phyloP scores from a whole-genome alignment of 371 early-diverging fungal species.

The Apophysomyces elegans region DNA sequence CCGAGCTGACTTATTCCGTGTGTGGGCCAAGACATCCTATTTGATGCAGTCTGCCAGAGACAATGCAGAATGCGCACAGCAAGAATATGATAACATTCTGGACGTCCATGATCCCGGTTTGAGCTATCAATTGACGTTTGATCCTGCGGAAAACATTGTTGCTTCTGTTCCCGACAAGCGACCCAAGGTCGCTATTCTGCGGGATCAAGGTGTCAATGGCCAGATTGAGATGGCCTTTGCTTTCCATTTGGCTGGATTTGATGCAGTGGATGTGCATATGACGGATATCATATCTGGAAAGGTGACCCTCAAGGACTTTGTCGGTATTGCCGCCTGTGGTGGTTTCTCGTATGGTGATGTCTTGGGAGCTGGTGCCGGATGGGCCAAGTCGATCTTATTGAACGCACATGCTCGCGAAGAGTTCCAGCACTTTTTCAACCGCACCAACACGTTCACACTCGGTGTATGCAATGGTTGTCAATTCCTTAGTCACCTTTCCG shows the following conservation, averaged over 20 bases:
- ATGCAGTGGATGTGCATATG: constrained; percentile 96
- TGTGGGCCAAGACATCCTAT: constrained; percentile 92
- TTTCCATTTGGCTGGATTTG: constrained; percentile 92
- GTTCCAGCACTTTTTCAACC: constrained; percentile 72
- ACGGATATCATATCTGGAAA: constrained; percentile 85
- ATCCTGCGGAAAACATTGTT: constrained; percentile 60
- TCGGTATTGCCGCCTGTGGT: constrained; percentile 93
- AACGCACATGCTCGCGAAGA: constrained; percentile 72
- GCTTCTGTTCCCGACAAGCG: constrained; percentile 30
- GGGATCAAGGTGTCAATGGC: constrained; percentile 97
- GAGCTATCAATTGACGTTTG: constrained; percentile 75
- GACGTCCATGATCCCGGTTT: constrained; percentile 81
- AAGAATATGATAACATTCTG: constrained; percentile 78
- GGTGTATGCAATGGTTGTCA: constrained; percentile 99
- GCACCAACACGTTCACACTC: constrained; percentile 89
- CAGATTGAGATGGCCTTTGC: constrained; percentile 94
- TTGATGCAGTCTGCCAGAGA: constrained; percentile 90
- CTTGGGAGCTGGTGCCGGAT: constrained; percentile 95
- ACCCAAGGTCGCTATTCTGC: constrained; percentile 91
- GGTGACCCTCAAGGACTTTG: constrained; percentile 71
- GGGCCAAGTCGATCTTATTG: constrained; percentile 91
- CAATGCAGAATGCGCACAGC: constrained; percentile 83
- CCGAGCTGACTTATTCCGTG: constrained; percentile 74
- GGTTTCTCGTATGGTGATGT: constrained; percentile 99
- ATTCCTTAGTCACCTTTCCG: constrained; percentile 86